Base-by-base conservation (phyloP, 2,329 filamentous ascomycete genomes). In the Graphiopsis chlorocephala region DNA sequence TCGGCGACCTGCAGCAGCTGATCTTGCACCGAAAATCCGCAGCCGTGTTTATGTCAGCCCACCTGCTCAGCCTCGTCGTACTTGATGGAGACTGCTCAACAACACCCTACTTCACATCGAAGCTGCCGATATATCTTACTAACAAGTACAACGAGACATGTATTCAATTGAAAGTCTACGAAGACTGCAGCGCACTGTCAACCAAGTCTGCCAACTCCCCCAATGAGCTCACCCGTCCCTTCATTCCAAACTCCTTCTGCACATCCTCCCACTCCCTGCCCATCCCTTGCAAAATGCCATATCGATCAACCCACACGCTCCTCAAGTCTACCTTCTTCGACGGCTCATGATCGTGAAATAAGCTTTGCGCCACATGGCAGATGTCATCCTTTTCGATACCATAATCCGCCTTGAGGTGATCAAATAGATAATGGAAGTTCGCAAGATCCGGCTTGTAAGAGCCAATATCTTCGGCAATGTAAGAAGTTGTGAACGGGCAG, bases 381-480 rank as follows among this genome's bases (percentile, higher is more conserved):
- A 92, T 79, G 66, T 87, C 78, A 0, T 78, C 77, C 68, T 84
- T 85, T 31, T 82, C 80, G 0, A 90, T 73, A 0, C 84, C 86
- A 61, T 89, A 83, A 5, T 86, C 82, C 2, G 75, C 70, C 70
- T 83, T 77, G 20, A 85, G 82, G 31, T 83, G 79, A 14, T 75
- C 73, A 17, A 91, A 78, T 76, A 92, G 78, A 71, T 89, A 89
- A 63, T 84, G 80, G 68, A 93, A 93, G 70, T 91, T 92, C 26
- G 74, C 74, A 33, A 77, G 74, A 66, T 84, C 78, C 0, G 90
- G 90, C 79, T 93, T 93, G 75, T 92, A 93, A 5, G 80, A 82
- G 1, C 90, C 89, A 61, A 92, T 86, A 48, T 90, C 85, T 76
- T 92, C 81, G 2, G 90, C 90, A 2, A 89, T 91, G 75, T 89